phyloP scores from a whole-genome alignment of 2,329 filamentous ascomycete genomes.

The Exophiala xenobiotica region DNA sequence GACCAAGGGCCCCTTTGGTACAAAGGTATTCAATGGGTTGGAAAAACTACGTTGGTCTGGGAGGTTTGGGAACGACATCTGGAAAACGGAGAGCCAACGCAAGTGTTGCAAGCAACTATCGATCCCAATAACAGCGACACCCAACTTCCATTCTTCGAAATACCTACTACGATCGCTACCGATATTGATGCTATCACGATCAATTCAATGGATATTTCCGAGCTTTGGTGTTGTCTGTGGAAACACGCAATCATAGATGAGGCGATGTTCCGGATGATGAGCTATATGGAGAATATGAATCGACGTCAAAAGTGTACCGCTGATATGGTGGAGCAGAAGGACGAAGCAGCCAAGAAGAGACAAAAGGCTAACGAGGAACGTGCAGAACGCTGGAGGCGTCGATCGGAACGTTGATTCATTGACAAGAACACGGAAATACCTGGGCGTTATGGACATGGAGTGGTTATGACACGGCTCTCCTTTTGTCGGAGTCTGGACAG shows the following conservation, averaged over 20 bases:
- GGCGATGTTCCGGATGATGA: neutral
- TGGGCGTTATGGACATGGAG: no score
- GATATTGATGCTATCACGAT: neutral
- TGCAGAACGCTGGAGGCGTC: no score
- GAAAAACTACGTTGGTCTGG: neutral
- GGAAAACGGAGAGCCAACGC: neutral
- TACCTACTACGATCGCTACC: neutral
- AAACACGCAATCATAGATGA: neutral
- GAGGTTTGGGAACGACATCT: neutral
- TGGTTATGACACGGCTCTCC: no score
- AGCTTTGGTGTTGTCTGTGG: neutral
- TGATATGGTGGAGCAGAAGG: neutral
- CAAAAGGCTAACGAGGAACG: no score
- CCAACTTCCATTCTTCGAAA: neutral
- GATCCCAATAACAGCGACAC: neutral
- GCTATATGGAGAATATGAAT: neutral
- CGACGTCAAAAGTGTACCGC: neutral
- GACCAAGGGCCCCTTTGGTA: neutral
- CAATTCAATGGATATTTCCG: neutral
- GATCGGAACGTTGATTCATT: no score
- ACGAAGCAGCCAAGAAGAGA: no score
- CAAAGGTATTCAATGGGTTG: neutral
- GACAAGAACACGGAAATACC: no score
- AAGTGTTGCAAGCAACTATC: neutral
- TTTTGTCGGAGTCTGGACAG: no score